Evolutionary conservation across 495 filamentous ascomycete species (phyloP), one percentile per base, ranked within the genome.

Genomic region (Penicillium malachiteum): DNA sequence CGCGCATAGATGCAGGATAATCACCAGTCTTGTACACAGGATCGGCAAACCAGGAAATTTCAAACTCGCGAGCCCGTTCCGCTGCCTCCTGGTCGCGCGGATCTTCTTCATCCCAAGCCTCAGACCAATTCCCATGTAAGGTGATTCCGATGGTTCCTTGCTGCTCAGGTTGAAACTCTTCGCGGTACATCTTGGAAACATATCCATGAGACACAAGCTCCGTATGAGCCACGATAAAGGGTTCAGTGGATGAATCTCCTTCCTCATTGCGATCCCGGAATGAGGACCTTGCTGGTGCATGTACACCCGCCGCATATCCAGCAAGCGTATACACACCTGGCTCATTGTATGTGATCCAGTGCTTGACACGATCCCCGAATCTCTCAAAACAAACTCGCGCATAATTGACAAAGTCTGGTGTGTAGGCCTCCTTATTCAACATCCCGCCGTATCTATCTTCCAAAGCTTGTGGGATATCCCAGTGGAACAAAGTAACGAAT

Each of bases 331-430:
- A 77, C 26, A 76, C 73, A 0, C 68, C 68, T 0, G 78, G 78
- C 58, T 81, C 78, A 48, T 81, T 81, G 51, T 77, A 72, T 1
- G 77, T 81, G 21, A 81, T 79, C 78, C 78, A 81, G 43, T 77
- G 68, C 56, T 74, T 72, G 35, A 81, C 78, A 18, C 75, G 71
- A 44, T 75, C 70, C 26, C 70, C 71, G 32, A 81, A 59, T 1
- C 65, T 52, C 48, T 74, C 59, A 43, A 81, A 78, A 47, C 71
- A 75, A 18, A 80, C 65, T 18, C 75, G 67, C 0, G 77, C 78
- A 48, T 78, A 81, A 18, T 63, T 57, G 35, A 73, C 71, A 53
- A 81, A 81, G 42, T 79, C 78, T n/a, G 65, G 56, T 5, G 63
- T 67, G 48, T 74, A 79, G 5, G 65, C 64, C 1, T 69, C 64